Evolutionary conservation across 2,329 filamentous ascomycete genomes (phyloP).

Genomic region (Incumbomyces lentus): DNA sequence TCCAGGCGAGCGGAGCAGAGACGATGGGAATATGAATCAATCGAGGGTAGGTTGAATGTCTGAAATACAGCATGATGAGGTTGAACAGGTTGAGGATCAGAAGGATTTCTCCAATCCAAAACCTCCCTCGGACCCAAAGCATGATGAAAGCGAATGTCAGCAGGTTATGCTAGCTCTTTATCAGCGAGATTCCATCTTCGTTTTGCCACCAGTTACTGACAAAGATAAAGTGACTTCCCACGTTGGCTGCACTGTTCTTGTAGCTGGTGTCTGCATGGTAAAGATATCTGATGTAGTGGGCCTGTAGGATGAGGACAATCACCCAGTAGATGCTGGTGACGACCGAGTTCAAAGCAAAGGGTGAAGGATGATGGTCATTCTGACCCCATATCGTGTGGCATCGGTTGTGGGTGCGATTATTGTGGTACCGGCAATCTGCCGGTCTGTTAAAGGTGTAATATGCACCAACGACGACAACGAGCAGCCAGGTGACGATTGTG

Average conservation of each 20-base stretch:
- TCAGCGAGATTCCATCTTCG: neutral
- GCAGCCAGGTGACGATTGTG: conserved; percentile 62
- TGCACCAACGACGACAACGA: conserved; percentile 60
- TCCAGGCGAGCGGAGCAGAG: conserved; percentile 73
- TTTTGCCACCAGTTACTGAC: conserved; percentile 6
- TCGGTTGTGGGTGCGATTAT: no score
- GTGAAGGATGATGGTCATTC: conserved; percentile 56
- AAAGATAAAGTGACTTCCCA: conserved; percentile 74
- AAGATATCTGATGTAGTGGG: conserved; percentile 64
- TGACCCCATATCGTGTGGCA: conserved; percentile 64
- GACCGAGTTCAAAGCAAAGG: conserved; percentile 62
- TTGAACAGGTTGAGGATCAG: conserved; percentile 75
- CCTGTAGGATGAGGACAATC: conserved; percentile 62
- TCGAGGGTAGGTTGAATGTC: conserved; percentile 59
- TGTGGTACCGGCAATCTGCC: conserved; percentile 46
- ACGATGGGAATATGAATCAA: conserved; percentile 68
- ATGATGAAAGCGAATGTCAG: conserved; percentile 73
- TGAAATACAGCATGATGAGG: conserved; percentile 68
- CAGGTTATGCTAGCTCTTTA: conserved; percentile 53
- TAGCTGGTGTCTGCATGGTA: conserved; percentile 56
- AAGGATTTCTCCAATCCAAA: conserved; percentile 65
- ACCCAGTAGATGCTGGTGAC: conserved; percentile 67
- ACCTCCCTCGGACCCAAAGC: conserved; percentile 68
- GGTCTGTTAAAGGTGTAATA: conserved; percentile 63
- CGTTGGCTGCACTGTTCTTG: conserved; percentile 60